These are phyloP conservation scores for Populus trichocarpa DNA, from an alignment of 441 rosid species.

Conservation along the genomic window DNA sequence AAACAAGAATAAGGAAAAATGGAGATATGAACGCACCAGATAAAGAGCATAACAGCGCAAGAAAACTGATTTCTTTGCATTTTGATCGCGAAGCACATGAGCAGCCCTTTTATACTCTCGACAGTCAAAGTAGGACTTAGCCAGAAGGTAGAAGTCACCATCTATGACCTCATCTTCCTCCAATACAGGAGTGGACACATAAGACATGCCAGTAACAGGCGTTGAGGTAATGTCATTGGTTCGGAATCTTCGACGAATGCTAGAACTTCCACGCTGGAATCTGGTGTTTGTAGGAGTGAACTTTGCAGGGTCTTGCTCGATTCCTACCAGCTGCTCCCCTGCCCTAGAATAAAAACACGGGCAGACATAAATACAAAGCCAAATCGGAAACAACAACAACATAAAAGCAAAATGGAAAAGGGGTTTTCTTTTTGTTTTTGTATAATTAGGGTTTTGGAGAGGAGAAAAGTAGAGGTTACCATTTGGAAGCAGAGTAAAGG, in stretches of 20 bases:
- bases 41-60: constrained; percentile 84
- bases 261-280: constrained; percentile 94
- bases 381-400: not conserved
- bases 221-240: constrained; percentile 69
- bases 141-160: constrained; percentile 68
- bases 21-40: constrained; percentile 48
- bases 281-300: constrained; percentile 85
- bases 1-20: not conserved
- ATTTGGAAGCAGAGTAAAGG: too few relatives aligned
- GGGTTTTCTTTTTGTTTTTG: not conserved
- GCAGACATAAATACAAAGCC: not conserved
- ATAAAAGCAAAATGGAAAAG: not conserved
- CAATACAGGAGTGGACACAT: constrained; percentile 67
- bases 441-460: constrained; percentile 46
- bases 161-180: constrained; percentile 75
- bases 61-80: constrained; percentile 71
- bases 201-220: constrained; percentile 60
- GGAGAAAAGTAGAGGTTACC: too few relatives aligned
- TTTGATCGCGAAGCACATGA: constrained; percentile 78
- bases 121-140: constrained; percentile 80
- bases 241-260: constrained; percentile 76
- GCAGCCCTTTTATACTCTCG: constrained; percentile 83
- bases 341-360: constrained; percentile 49
- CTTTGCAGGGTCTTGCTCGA: constrained; percentile 79
- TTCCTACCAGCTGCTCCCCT: constrained; percentile 83